Conservation (phyloP, 805 yeast species). For the Priceomyces castillae region DNA sequence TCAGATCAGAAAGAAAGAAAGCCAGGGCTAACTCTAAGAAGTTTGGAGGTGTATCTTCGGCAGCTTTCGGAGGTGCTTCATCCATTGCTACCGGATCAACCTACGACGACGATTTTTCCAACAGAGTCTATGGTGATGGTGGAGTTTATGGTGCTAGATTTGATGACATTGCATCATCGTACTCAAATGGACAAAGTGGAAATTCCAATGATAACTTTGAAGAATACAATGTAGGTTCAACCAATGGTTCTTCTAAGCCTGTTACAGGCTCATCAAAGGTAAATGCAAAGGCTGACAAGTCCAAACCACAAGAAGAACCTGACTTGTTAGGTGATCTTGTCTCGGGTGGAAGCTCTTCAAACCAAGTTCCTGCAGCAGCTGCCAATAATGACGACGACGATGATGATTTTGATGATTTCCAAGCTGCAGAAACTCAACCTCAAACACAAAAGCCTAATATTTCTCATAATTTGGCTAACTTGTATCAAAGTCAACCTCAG, state of each 20-base stretch:
- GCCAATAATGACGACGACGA: conserved; percentile 46
- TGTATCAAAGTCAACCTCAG: conserved; percentile 22
- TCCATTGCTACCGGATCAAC: conserved; percentile 32
- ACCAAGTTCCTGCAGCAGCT: conserved; percentile 13
- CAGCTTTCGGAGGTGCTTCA: conserved; percentile 50
- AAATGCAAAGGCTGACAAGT: conserved; percentile 24
- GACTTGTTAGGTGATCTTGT: conserved; percentile 51
- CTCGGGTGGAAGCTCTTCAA: conserved; percentile 35
- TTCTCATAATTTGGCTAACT: conserved; percentile 15
- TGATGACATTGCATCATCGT: conserved; percentile 53
- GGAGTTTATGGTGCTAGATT: conserved; percentile 67
- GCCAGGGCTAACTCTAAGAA: conserved; percentile 84
- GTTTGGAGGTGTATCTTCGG: conserved; percentile 70
- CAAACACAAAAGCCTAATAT: conserved; percentile 15
- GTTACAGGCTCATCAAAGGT: conserved; percentile 37
- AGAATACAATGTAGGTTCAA: conserved; percentile 53
- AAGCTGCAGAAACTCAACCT: conserved; percentile 51
- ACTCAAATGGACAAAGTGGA: conserved; percentile 32
- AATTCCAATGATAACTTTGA: conserved; percentile 46
- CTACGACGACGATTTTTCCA: conserved; percentile 44
- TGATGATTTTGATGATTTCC: conserved; percentile 82
- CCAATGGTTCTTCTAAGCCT: conserved; percentile 27
- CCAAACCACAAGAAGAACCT: conserved; percentile 32
- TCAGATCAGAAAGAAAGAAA: conserved; percentile 84
- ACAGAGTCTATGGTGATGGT: conserved; percentile 66